Evolutionary conservation across 495 filamentous ascomycete genomes (phyloP).

Genomic region (Penicillium simplicissimum): DNA sequence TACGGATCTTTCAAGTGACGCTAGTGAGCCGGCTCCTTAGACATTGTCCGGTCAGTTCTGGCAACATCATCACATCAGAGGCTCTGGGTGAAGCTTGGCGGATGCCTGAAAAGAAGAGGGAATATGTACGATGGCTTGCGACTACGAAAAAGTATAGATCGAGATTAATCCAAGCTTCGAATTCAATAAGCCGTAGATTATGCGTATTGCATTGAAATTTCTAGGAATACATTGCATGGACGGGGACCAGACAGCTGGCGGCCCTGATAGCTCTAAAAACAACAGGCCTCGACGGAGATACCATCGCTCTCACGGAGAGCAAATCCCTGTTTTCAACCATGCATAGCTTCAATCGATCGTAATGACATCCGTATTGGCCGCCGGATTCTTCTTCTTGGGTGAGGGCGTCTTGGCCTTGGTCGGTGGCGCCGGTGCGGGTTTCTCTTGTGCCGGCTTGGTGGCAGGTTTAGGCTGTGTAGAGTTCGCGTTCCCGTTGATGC

Average conservation of each 20-base stretch:
- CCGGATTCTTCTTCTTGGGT: conserved; percentile 15
- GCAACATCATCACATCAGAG: too few species aligned
- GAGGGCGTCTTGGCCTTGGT: conserved; percentile 6
- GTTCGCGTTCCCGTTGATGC: conserved; percentile 1
- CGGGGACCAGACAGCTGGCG: conserved; percentile 1
- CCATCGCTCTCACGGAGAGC: conserved; percentile 1
- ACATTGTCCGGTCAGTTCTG: too few species aligned
- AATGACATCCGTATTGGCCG: conserved; percentile 35
- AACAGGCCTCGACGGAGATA: neutral
- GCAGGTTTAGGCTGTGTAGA: conserved; percentile 2
- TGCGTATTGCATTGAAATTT: conserved; percentile 20
- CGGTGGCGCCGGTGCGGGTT: neutral
- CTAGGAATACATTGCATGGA: conserved; percentile 32
- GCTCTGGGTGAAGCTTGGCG: too few species aligned
- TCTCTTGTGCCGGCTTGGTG: neutral
- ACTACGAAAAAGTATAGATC: neutral
- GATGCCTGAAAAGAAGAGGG: too few species aligned
- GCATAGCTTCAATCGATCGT: conserved; percentile 38
- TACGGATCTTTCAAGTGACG: too few species aligned
- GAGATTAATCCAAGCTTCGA: neutral
- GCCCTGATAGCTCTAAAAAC: neutral
- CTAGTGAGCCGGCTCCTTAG: too few species aligned
- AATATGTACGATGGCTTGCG: neutral
- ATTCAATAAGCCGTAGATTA: conserved; percentile 10
- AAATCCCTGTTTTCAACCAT: neutral